phyloP scores from a whole-genome alignment of 495 filamentous ascomycete genomes.

The Chaetomium tenue region DNA sequence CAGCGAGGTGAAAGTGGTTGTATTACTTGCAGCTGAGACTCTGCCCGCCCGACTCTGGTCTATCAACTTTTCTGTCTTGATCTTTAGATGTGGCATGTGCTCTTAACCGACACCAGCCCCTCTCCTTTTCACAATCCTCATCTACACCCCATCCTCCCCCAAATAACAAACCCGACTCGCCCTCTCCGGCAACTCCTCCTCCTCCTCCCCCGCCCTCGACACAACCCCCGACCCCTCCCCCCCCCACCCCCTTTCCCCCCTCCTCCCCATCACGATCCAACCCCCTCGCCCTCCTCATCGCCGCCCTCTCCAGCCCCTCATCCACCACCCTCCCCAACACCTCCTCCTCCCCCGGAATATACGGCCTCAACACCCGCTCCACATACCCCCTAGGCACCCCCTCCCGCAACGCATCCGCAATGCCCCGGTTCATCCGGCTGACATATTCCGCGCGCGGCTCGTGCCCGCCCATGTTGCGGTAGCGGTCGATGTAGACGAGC shows the following conservation, averaged over 20 bases:
- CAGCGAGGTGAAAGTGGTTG: no score
- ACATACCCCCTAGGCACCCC: constrained; percentile 38
- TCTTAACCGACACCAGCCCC: neutral
- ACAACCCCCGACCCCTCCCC: neutral
- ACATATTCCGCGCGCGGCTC: constrained; percentile 38
- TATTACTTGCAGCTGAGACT: no score
- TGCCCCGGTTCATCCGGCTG: constrained; percentile 41
- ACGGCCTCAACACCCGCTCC: constrained; percentile 27
- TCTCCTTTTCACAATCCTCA: neutral
- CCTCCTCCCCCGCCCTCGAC: neutral
- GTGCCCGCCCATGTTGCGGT: constrained; percentile 20
- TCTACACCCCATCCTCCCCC: neutral
- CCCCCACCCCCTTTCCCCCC: neutral
- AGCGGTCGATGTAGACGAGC: constrained; percentile 43
- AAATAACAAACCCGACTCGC: constrained; percentile 7
- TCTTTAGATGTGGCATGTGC: no score
- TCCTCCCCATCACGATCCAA: neutral
- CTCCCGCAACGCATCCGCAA: constrained; percentile 37
- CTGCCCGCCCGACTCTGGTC: no score
- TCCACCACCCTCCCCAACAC: neutral
- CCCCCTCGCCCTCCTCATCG: neutral
- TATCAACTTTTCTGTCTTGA: no score
- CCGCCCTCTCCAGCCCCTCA: constrained; percentile 15
- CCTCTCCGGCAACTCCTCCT: constrained; percentile 11
- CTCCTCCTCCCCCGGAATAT: constrained; percentile 27